Conservation (phyloP, 1,284 basidiomycete species). For the Malassezia equina region DNA sequence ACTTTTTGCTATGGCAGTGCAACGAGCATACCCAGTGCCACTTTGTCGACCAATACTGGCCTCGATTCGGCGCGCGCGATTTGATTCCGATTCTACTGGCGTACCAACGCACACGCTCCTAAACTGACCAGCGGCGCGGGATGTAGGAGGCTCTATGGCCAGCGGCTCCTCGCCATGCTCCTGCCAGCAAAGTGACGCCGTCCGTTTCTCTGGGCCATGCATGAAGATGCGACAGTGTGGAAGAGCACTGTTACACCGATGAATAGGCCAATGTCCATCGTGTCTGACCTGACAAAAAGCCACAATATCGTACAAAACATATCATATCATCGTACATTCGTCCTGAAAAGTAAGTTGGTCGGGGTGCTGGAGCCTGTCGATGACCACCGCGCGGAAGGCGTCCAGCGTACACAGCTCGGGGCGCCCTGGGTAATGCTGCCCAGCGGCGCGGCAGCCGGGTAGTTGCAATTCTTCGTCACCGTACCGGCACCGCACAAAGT, state of each 20-base stretch:
- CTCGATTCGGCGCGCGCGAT: slow-evolving; percentile 79
- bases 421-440: slow-evolving; percentile 60
- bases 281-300: not conserved
- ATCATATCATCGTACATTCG: slow-evolving; percentile 25
- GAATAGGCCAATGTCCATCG: slow-evolving; percentile 15
- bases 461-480: slow-evolving; percentile 61
- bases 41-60: slow-evolving; percentile 84
- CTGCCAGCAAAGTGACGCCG: slow-evolving; percentile 15
- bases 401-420: slow-evolving; percentile 67
- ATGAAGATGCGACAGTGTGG: slow-evolving; percentile 16
- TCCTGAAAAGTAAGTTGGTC: slow-evolving; percentile 29
- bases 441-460: slow-evolving; percentile 60
- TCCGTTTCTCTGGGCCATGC: slow-evolving; percentile 19
- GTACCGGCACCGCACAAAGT: slow-evolving; percentile 60
- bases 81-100: slow-evolving; percentile 73
- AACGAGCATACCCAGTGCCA: slow-evolving; percentile 78
- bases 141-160: slow-evolving; percentile 16
- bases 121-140: not conserved
- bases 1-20: slow-evolving; percentile 84
- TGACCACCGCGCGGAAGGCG: slow-evolving; percentile 54
- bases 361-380: slow-evolving; percentile 33
- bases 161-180: slow-evolving; percentile 6
- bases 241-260: slow-evolving; percentile 15
- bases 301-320: not conserved
- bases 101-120: slow-evolving; percentile 57